Evolutionary conservation across 768 basidiomycete genomes (phyloP).

Genomic region (Amanita inopinata): DNA sequence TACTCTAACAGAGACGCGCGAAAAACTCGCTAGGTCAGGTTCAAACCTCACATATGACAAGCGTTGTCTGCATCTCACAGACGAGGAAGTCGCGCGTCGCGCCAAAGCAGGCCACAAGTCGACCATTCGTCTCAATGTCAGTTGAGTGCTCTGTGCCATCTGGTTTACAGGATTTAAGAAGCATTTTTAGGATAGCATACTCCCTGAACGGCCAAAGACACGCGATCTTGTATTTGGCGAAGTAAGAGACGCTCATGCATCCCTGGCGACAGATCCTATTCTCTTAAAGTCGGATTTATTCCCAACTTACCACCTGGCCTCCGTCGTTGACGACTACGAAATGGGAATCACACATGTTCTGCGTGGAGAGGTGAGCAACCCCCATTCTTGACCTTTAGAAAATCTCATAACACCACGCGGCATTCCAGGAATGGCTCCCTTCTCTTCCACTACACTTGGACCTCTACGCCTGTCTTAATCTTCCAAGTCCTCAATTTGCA

Average conservation of each 20-base stretch:
- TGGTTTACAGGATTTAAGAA: constrained; percentile 1
- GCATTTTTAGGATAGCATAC: constrained; percentile 41
- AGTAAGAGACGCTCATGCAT: constrained; percentile 65
- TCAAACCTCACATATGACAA: constrained; percentile 82
- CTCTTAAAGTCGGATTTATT: constrained; percentile 87
- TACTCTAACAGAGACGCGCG: constrained; percentile 56
- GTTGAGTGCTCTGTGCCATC: constrained; percentile 15
- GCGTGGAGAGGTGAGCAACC: constrained; percentile 68
- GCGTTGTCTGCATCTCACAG: constrained; percentile 73
- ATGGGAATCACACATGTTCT: constrained; percentile 97
- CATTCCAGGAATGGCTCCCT: constrained; percentile 83
- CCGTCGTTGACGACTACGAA: constrained; percentile 89
- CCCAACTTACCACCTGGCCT: constrained; percentile 95
- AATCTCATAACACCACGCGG: not conserved
- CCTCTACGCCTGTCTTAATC: constrained; percentile 69
- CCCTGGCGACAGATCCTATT: constrained; percentile 81
- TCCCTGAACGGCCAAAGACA: constrained; percentile 40
- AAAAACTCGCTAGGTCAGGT: constrained; percentile 62
- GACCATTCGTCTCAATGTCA: constrained; percentile 82
- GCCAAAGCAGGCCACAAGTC: constrained; percentile 68
- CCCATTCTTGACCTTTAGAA: not conserved
- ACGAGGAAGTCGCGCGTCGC: constrained; percentile 74
- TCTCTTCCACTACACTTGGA: constrained; percentile 89
- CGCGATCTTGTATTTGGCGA: constrained; percentile 71
- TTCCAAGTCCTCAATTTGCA: constrained; percentile 72